Percentiles rank a stretch among this genome's conserved stretches.
Conservation (phyloP, 2,329 filamentous ascomycete genomes). For the Exophiala bonariae region DNA sequence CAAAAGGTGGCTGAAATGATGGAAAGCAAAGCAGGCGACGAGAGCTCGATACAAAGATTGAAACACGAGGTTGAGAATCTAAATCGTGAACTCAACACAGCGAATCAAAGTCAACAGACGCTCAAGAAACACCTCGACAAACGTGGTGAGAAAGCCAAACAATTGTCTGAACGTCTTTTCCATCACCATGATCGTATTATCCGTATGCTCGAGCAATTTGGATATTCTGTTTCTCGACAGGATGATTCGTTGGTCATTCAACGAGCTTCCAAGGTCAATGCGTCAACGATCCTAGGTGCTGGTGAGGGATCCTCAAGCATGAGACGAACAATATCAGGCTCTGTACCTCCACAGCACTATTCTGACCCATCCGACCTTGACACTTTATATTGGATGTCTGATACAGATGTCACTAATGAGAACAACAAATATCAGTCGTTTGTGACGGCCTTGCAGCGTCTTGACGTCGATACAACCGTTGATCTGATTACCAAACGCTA, state of each 20-base stretch:
- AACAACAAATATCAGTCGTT: slow-evolving; percentile 73
- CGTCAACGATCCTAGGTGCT: slow-evolving; percentile 43
- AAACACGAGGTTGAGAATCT: slow-evolving; percentile 73
- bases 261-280: slow-evolving; percentile 61
- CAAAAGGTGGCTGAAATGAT: slow-evolving; percentile 65
- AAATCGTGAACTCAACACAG: slow-evolving; percentile 55
- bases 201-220: slow-evolving; percentile 80
- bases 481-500: slow-evolving; percentile 86
- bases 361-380: slow-evolving; percentile 67
- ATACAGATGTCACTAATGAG: slow-evolving; percentile 65
- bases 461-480: slow-evolving; percentile 80
- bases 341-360: slow-evolving; percentile 54
- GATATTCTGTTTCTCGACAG: slow-evolving; percentile 76
- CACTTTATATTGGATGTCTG: slow-evolving; percentile 80
- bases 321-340: slow-evolving; percentile 49
- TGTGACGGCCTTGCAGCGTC: slow-evolving; percentile 69
- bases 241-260: slow-evolving; percentile 73
- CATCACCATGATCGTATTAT: slow-evolving; percentile 81
- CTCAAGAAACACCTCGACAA: slow-evolving; percentile 61
- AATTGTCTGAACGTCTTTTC: slow-evolving; percentile 80
- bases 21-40: slow-evolving; percentile 71
- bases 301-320: slow-evolving; percentile 35
- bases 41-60: slow-evolving; percentile 72
- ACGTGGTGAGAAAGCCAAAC: slow-evolving; percentile 72
- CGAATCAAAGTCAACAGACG: slow-evolving; percentile 34